phyloP scores from a whole-genome alignment of 2,329 filamentous ascomycete species.

The Beauveria bassiana region DNA sequence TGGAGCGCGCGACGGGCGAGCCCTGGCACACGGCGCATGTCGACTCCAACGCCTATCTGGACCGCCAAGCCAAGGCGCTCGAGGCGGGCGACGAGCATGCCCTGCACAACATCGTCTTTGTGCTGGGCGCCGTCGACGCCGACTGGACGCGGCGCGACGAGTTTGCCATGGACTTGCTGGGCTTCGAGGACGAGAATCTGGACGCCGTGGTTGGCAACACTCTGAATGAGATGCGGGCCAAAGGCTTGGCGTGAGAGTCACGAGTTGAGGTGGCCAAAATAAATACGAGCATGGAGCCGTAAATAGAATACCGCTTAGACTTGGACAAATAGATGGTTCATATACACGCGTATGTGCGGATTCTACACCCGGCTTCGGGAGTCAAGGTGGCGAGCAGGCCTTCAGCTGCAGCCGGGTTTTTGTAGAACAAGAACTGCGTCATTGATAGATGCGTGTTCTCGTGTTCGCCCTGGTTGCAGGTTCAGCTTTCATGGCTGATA shows the following conservation, averaged over 20 bases:
- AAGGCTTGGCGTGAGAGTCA: background rate
- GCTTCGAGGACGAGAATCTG: slow-evolving; percentile 37
- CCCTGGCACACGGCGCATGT: slow-evolving; percentile 28
- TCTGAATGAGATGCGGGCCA: slow-evolving; percentile 19
- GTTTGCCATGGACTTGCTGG: slow-evolving; percentile 40
- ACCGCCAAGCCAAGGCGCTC: slow-evolving; percentile 28
- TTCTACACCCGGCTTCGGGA: background rate
- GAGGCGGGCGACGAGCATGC: slow-evolving; percentile 30
- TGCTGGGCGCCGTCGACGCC: slow-evolving; percentile 38
- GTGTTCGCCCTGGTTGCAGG: slow-evolving; percentile 2
- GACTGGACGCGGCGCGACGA: slow-evolving; percentile 38
- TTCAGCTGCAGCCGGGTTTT: background rate
- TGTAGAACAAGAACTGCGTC: background rate
- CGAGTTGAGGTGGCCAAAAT: background rate
- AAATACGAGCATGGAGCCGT: background rate
- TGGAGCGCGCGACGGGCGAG: slow-evolving; percentile 42
- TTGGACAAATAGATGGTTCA: background rate
- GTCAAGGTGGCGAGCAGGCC: background rate
- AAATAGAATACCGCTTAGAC: background rate
- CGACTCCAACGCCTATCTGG: slow-evolving; percentile 33
- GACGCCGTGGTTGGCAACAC: slow-evolving; percentile 32
- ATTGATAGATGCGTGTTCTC: background rate
- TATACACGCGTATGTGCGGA: background rate
- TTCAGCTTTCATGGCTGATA: background rate
- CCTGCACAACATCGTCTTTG: slow-evolving; percentile 42